Evolutionary conservation across 108 stramenopile genomes (phyloP).

Genomic region (Nitzschia sp.): DNA sequence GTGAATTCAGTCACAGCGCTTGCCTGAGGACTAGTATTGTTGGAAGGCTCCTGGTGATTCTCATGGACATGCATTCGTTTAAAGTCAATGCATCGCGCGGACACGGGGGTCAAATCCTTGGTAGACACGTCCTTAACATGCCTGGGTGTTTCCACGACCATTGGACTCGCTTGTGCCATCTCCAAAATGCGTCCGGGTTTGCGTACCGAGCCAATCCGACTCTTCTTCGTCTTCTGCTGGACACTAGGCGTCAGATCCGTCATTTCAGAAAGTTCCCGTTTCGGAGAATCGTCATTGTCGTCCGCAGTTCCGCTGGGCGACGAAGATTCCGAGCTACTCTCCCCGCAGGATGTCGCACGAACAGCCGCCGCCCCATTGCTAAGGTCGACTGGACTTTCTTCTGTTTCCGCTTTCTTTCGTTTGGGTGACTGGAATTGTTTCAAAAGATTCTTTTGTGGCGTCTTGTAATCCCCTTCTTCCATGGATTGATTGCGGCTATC

Average conservation of each 20-base stretch:
- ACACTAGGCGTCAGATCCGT: conserved; percentile 29
- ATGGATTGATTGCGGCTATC: not conserved
- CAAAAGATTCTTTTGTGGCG: conserved; percentile 36
- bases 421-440: conserved; percentile 38
- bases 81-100: conserved; percentile 50
- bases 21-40: no score
- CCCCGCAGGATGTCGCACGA: not conserved
- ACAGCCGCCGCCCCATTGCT: not conserved
- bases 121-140: not conserved
- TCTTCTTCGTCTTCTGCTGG: conserved; percentile 27
- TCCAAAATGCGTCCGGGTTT: conserved; percentile 13
- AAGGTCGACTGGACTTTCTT: not conserved
- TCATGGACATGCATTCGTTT: conserved; percentile 32
- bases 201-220: conserved; percentile 31
- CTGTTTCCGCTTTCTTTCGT: conserved; percentile 32
- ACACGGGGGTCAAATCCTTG: conserved; percentile 41
- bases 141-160: conserved; percentile 5
- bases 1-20: no score
- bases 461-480: conserved; percentile 24
- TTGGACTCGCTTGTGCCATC: not conserved
- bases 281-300: conserved; percentile 16
- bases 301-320: conserved; percentile 1
- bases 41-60: no score
- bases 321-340: conserved; percentile 3
- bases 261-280: conserved; percentile 12